Conservation (phyloP, 345 rosid genomes). For the Populus davidiana region DNA sequence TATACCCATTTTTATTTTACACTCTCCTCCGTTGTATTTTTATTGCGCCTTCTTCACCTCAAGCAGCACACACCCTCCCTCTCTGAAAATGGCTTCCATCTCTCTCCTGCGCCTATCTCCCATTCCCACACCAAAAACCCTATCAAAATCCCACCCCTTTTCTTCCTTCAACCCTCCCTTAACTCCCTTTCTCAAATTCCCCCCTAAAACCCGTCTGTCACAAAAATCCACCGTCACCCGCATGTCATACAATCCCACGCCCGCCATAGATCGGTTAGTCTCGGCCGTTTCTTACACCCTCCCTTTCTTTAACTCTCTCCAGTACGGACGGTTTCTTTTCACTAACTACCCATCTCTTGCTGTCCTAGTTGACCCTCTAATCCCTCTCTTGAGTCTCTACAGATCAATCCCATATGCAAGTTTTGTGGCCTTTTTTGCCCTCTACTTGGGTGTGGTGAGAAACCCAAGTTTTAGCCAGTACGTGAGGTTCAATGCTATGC, state of each 20-base stretch:
- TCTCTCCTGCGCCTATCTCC: slow-evolving; percentile 13
- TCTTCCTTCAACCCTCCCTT: neutral
- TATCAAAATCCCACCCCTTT: neutral
- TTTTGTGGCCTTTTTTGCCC: slow-evolving; percentile 84
- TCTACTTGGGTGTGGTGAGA: slow-evolving; percentile 77
- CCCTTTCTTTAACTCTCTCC: slow-evolving; percentile 84
- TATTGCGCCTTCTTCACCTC: too few relatives aligned
- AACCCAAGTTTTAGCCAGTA: slow-evolving; percentile 66
- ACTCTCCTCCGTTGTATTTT: neutral
- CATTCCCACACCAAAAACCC: neutral
- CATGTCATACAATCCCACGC: slow-evolving; percentile 63
- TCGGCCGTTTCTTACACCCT: slow-evolving; percentile 73
- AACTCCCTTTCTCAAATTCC: slow-evolving; percentile 9
- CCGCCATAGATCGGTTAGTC: slow-evolving; percentile 73
- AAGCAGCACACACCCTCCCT: neutral
- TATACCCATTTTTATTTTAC: neutral
- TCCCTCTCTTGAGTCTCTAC: slow-evolving; percentile 68
- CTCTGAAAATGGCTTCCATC: slow-evolving; percentile 10
- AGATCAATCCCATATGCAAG: slow-evolving; percentile 77
- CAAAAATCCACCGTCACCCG: slow-evolving; percentile 19
- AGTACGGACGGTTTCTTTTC: slow-evolving; percentile 78
- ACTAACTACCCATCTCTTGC: slow-evolving; percentile 55
- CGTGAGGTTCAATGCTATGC: slow-evolving; percentile 86
- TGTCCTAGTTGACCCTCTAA: slow-evolving; percentile 56
- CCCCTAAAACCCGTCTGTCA: neutral